Conservation (phyloP, 176 grass and related monocot species). For the Oryza officinalis region DNA sequence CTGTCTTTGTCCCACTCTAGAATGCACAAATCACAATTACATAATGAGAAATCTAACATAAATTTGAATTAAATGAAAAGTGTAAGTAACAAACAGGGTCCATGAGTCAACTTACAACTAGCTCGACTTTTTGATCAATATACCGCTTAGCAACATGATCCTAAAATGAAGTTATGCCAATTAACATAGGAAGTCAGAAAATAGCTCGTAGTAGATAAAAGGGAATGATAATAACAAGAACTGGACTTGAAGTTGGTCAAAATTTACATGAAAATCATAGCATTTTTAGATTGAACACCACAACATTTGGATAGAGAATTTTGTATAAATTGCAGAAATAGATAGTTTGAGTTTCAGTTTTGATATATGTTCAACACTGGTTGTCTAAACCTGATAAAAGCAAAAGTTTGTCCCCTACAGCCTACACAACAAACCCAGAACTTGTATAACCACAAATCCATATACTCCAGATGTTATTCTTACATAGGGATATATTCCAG, state of each 20-base stretch:
- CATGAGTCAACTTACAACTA: constrained; percentile 53
- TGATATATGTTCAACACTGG: neutral
- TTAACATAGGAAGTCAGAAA: constrained; percentile 10
- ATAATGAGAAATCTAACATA: constrained; percentile 17
- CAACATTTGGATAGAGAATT: neutral
- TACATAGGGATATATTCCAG: constrained; percentile 94
- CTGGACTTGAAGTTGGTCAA: neutral
- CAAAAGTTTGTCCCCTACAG: neutral
- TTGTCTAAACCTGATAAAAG: neutral
- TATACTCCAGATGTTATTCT: constrained; percentile 34
- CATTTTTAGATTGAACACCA: neutral
- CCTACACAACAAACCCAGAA: neutral
- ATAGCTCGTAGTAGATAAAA: neutral
- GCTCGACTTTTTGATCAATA: constrained; percentile 91
- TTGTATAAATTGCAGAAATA: neutral
- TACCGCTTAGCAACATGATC: constrained; percentile 64
- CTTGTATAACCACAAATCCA: neutral
- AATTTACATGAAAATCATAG: neutral
- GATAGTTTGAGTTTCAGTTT: neutral
- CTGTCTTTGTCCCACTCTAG: constrained; percentile 77
- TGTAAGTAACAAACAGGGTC: neutral
- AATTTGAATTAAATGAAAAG: neutral
- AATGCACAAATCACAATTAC: constrained; percentile 35
- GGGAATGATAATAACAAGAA: constrained; percentile 15
- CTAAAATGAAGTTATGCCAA: constrained; percentile 45